phyloP scores from a whole-genome alignment of 192 early-diverging fungal species.

The Entophlyctis luteolus region DNA sequence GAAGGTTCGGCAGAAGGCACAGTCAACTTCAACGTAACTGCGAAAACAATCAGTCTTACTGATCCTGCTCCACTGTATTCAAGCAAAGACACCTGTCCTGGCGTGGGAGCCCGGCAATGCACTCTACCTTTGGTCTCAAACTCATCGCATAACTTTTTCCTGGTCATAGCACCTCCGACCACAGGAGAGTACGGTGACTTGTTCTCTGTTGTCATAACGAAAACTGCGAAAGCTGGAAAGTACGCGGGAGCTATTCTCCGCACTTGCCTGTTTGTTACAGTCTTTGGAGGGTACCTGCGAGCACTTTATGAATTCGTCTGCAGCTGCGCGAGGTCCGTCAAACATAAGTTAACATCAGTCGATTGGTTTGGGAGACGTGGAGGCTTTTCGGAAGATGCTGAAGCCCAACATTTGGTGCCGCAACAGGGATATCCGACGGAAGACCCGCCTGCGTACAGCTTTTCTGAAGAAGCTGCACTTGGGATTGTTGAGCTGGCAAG shows the following conservation, averaged over 20 bases:
- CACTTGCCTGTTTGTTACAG: not conserved
- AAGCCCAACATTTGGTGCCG: no score
- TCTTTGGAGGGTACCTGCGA: slow-evolving; percentile 1
- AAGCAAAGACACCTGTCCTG: not conserved
- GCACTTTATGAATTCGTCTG: not conserved
- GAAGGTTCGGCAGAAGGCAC: not conserved
- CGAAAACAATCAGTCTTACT: not conserved
- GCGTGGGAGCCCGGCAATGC: not conserved
- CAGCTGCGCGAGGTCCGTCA: no score
- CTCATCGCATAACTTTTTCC: not conserved
- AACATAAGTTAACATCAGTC: no score
- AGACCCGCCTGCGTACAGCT: no score
- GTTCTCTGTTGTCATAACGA: not conserved
- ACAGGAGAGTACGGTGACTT: slow-evolving; percentile 1
- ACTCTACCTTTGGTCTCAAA: not conserved
- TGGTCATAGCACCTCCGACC: not conserved
- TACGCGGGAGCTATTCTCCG: not conserved
- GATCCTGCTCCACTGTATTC: not conserved
- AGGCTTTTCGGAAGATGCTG: no score
- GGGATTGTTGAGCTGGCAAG: no score
- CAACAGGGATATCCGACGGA: no score
- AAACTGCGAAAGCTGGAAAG: not conserved
- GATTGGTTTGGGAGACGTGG: no score
- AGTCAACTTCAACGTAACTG: not conserved
- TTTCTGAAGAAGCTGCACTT: no score